Evolutionary conservation across 2,329 filamentous ascomycete genomes (phyloP), one percentile per base, ranked within the genome.

Genomic region (Orbilia javanica): DNA sequence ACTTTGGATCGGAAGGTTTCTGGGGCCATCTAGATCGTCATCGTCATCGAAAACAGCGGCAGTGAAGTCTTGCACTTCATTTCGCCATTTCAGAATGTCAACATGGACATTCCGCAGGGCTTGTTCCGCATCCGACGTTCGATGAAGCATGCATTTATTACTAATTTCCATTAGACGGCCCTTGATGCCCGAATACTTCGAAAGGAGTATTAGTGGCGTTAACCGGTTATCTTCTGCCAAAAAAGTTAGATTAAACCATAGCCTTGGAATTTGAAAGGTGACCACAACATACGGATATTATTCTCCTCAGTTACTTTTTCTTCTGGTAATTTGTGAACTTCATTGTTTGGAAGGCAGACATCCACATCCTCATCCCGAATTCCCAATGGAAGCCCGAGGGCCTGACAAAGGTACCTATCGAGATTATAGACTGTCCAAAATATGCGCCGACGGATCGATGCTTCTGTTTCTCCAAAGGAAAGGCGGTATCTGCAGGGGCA

Each of bases 391-490:
- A 89, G 83, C 0, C 88, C 88, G 1, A 89, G 84, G 0, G 87
- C 87, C 55, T 89, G 88, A 7, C 86, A 88, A 0, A 89, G 83
- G 70, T 88, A 86, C 53, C 88, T 84, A 50, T 89, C 88, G 0
- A 89, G 82, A 15, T 84, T 86, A 60, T 89, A 90, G 0, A 89
- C 85, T 0, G 87, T 87, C 88, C 88, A 89, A 77, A 89, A 89
- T 0, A 89, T 82, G 0, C 88, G 85, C 13, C 87, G 85, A 1
- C 88, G 85, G 34, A 88, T 84, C 1, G 85, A 84, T 1, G 84
- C 84, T 48, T 89, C 87, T 8, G 85, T 82, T 0, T 81, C 70
- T 0, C 83, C 85, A 79, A 89, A 89, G 52, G 87, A 86, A n/a
- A 50, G 55, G 0, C 85, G 83, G 70, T 86, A 89, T 0, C 88